Conservation (phyloP, 2,329 filamentous ascomycete species). For the Cercospora sesami region DNA sequence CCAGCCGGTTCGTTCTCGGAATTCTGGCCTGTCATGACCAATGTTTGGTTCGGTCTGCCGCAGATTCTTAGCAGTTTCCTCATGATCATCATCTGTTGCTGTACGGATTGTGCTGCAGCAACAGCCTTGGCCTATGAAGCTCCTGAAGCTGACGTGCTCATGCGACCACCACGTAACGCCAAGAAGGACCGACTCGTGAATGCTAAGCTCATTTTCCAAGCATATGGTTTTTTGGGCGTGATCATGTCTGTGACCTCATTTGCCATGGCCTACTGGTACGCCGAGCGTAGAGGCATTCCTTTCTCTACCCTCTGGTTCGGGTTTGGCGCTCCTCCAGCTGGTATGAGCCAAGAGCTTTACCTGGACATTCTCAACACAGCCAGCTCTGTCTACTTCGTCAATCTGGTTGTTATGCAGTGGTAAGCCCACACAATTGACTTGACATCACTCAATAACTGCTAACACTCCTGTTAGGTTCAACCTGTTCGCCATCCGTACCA, state of each 20-base stretch:
- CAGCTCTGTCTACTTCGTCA: constrained; percentile 76
- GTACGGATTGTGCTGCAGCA: constrained; percentile 74
- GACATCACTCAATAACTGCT: background rate
- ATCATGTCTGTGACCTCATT: constrained; percentile 45
- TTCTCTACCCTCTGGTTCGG: constrained; percentile 69
- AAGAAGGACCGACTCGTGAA: constrained; percentile 72
- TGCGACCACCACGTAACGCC: constrained; percentile 66
- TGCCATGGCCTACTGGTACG: constrained; percentile 51
- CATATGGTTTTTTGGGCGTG: constrained; percentile 70
- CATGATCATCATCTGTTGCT: constrained; percentile 63
- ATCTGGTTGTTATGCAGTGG: constrained; percentile 70
- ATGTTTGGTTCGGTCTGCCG: constrained; percentile 69
- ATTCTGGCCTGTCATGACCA: constrained; percentile 74
- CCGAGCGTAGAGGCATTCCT: constrained; percentile 56
- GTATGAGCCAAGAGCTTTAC: constrained; percentile 55
- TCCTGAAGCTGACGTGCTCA: constrained; percentile 72
- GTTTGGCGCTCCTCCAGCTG: constrained; percentile 57
- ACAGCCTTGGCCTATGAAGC: constrained; percentile 74
- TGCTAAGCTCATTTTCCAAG: constrained; percentile 69
- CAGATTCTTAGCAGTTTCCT: constrained; percentile 72
- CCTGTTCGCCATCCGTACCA: constrained; percentile 66
- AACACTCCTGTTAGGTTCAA: constrained; percentile 61
- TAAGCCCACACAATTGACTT: background rate
- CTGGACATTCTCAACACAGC: constrained; percentile 61
- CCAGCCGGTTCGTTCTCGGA: constrained; percentile 74